phyloP scores from a whole-genome alignment of 75 land plant species.

The Ceratopteris richardii region DNA sequence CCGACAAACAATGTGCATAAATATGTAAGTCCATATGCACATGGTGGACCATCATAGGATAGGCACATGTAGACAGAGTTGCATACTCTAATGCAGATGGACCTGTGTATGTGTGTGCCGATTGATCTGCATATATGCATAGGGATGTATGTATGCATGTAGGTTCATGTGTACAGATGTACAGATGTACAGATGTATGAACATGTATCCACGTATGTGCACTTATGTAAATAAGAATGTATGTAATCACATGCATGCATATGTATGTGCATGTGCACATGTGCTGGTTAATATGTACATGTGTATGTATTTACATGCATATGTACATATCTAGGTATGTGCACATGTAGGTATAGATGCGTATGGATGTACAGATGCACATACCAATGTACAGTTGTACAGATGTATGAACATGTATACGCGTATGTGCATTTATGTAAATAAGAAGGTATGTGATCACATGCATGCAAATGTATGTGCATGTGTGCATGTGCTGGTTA shows the following conservation, averaged over 20 bases:
- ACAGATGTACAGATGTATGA: background rate
- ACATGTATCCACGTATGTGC: background rate
- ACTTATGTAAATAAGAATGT: background rate
- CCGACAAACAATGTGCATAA: too few species aligned
- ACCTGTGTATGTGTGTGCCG: background rate
- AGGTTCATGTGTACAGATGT: background rate
- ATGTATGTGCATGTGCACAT: background rate
- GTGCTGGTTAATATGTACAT: background rate
- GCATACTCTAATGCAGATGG: background rate
- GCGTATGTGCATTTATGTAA: too few species aligned
- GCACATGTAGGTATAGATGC: too few species aligned
- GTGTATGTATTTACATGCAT: background rate
- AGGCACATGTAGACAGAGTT: too few species aligned
- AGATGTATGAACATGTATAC: too few species aligned
- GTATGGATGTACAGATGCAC: too few species aligned
- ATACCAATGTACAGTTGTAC: too few species aligned
- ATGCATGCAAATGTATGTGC: background rate
- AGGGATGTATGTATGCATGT: background rate
- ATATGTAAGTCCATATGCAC: too few species aligned
- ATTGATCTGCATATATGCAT: background rate
- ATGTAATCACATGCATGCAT: background rate
- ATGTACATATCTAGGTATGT: too few species aligned
- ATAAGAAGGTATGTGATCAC: too few species aligned
- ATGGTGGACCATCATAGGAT: too few species aligned
- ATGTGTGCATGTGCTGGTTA: background rate